phyloP scores from a whole-genome alignment of 139 green algal species.

The Haematococcus sp. region DNA sequence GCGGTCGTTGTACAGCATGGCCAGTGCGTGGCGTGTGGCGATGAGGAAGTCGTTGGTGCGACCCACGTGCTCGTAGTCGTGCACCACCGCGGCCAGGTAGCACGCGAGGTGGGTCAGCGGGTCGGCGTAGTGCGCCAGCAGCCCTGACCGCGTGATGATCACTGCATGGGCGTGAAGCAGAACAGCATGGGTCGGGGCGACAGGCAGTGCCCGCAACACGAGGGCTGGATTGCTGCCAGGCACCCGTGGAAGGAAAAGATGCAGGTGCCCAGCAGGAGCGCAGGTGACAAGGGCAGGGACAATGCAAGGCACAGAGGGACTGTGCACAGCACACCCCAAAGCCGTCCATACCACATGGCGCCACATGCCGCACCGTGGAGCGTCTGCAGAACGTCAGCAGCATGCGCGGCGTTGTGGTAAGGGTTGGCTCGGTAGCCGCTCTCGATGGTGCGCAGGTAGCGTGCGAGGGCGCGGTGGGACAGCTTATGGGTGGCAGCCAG shows the following conservation, averaged over 20 bases:
- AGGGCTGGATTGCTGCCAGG: neutral
- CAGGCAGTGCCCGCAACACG: neutral
- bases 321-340: no score
- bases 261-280: no score
- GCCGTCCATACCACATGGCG: no score
- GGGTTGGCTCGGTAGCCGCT: neutral
- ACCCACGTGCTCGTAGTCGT: conserved; percentile 45
- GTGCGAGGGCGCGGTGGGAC: neutral
- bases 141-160: no score
- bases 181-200: no score
- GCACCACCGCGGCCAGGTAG: conserved; percentile 35
- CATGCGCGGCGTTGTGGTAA: conserved; percentile 4
- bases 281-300: no score
- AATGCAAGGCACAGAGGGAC: no score
- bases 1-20: conserved; percentile 4
- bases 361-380: neutral
- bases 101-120: conserved; percentile 19
- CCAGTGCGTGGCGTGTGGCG: neutral
- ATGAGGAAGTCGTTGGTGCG: conserved; percentile 1
- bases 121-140: conserved; percentile 7
- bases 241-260: no score
- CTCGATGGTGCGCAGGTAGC: neutral
- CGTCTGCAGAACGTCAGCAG: neutral
- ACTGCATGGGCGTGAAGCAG: no score
- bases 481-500: no score